These are phyloP conservation scores for Sherardia arvensis DNA, from an alignment of 257 asterid genomes.

Conservation along the genomic window DNA sequence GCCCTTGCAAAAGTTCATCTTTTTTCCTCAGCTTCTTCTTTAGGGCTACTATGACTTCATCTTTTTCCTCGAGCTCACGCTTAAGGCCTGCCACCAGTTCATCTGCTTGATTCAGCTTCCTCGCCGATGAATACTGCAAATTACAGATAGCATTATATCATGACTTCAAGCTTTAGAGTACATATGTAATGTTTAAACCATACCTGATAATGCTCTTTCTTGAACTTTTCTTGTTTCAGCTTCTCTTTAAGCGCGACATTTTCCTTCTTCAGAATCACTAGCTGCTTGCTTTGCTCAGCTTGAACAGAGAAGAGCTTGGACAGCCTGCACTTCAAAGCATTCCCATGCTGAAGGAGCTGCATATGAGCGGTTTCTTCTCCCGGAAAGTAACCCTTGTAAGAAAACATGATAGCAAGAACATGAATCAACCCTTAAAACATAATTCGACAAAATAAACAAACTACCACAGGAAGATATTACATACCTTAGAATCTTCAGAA, in stretches of 20 bases:
- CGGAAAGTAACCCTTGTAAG: background rate
- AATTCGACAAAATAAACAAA: background rate
- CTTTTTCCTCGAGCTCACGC: too few relatives aligned
- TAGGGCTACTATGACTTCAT: too few relatives aligned
- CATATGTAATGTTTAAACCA: too few relatives aligned
- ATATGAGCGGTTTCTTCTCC: background rate
- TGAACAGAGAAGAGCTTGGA: background rate
- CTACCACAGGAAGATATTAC: background rate
- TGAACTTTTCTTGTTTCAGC: background rate
- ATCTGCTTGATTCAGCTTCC: too few relatives aligned
- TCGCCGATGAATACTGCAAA: too few relatives aligned
- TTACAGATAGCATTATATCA: too few relatives aligned
- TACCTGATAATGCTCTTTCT: too few relatives aligned
- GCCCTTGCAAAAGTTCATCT: background rate
- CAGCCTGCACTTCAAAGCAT: background rate
- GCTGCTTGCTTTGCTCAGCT: background rate
- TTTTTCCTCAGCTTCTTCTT: background rate
- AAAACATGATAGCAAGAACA: too few relatives aligned
- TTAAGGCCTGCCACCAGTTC: background rate
- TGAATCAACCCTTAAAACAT: too few relatives aligned
- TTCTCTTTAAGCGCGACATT: background rate
- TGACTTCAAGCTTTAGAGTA: too few relatives aligned
- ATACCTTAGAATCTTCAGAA: background rate
- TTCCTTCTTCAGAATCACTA: background rate
- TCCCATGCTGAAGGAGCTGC: background rate